Evolutionary conservation across 306 rosid species (phyloP).

Genomic region (Quercus cerris): DNA sequence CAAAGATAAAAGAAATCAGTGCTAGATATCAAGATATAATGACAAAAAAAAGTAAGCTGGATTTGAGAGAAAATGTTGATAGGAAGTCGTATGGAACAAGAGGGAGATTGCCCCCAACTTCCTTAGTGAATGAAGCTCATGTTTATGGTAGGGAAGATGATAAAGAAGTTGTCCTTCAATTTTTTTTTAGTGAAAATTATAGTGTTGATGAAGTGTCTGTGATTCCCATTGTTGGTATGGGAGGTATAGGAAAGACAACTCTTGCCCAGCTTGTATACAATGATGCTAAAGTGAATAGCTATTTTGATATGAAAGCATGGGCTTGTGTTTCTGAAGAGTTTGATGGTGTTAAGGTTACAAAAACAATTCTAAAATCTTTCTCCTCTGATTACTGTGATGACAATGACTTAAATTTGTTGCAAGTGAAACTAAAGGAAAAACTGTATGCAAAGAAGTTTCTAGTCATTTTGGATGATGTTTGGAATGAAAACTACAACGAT

Average conservation of each 20-base stretch:
- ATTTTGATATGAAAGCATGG: neutral
- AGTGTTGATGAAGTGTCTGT: neutral
- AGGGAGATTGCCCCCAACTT: neutral
- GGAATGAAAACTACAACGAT: neutral
- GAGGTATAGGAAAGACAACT: neutral
- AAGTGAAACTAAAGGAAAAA: neutral
- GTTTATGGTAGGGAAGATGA: conserved; percentile 24
- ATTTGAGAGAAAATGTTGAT: neutral
- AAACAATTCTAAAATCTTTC: neutral
- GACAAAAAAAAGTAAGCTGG: neutral
- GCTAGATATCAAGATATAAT: neutral
- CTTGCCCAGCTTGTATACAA: neutral
- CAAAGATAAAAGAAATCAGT: neutral
- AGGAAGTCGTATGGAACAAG: neutral
- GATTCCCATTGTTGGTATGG: conserved; percentile 5
- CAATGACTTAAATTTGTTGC: neutral
- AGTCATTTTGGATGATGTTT: neutral
- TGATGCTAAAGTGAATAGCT: neutral
- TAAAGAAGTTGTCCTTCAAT: neutral
- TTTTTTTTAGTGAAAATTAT: neutral
- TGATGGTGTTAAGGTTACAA: neutral
- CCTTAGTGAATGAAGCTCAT: neutral
- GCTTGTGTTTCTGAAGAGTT: neutral
- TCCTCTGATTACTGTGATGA: neutral
- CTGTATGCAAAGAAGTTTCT: neutral